Evolutionary conservation across 371 early-diverging fungal genomes (phyloP), one percentile per base, ranked within the genome.

Genomic region (Mortierella sp.): DNA sequence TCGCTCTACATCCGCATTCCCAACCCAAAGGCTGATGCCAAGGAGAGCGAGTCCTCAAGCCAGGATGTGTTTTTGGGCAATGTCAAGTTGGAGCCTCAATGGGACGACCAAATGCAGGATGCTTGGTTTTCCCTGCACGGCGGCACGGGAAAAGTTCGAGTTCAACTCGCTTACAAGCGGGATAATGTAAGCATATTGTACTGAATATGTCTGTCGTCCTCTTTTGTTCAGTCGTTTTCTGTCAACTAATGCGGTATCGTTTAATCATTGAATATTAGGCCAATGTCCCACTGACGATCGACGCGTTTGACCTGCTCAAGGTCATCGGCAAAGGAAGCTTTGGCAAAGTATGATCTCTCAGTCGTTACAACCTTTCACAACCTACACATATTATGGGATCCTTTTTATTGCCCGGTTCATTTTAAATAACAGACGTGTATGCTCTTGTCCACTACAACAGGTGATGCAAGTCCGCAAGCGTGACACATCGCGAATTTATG

Each of bases 321-420:
- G 96, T 97, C 30, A 92, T 99, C 67, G 99, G 99, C 41, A 93
- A 94, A 80, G 99, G 98, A 21, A 89, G 90, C 68, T 98, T 98
- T 86, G 98, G 98, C 64, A 98, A 98, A 87, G 95, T 89, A 80
- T 55, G 43, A 15, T 39, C 2, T 7, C 7, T 21, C 2, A 21
- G n/a, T n/a, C n/a, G n/a, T n/a, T n/a, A n/a, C n/a, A n/a, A n/a
- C n/a, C n/a, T n/a, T n/a, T n/a, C n/a, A n/a, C n/a, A n/a, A n/a
- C n/a, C n/a, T n/a, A n/a, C n/a, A n/a, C n/a, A n/a, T n/a, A n/a
- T n/a, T n/a, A n/a, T n/a, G n/a, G n/a, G n/a, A n/a, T n/a, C n/a
- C n/a, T n/a, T n/a, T n/a, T n/a, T n/a, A n/a, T n/a, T n/a, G n/a
- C n/a, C n/a, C n/a, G n/a, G n/a, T n/a, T n/a, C n/a, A n/a, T n/a